Conservation (phyloP, 495 filamentous ascomycete genomes). For the Penicillium pulvis region DNA sequence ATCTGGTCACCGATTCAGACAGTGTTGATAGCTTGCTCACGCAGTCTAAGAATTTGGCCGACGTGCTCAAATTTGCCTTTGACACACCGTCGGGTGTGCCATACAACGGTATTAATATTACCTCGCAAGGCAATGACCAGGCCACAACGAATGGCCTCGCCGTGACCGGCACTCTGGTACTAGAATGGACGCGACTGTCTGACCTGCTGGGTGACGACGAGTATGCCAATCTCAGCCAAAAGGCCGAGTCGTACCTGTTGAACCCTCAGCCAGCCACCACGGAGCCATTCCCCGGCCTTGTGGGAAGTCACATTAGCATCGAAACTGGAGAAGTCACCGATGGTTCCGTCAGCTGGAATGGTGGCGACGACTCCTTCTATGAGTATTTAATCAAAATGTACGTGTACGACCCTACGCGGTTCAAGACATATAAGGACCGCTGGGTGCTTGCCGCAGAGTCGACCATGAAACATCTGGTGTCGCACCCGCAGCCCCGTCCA, state of each 20-base stretch:
- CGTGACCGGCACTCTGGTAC: constrained; percentile 70
- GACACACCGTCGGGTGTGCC: constrained; percentile 76
- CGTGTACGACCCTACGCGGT: constrained; percentile 72
- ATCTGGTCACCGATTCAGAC: constrained; percentile 45
- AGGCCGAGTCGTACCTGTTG: constrained; percentile 72
- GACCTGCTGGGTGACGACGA: constrained; percentile 69
- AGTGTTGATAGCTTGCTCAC: constrained; percentile 59
- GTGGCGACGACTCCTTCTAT: constrained; percentile 81
- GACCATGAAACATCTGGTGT: constrained; percentile 68
- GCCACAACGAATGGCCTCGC: constrained; percentile 66
- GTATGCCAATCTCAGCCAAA: constrained; percentile 68
- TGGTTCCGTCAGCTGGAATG: constrained; percentile 73
- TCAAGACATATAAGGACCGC: constrained; percentile 63
- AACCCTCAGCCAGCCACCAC: constrained; percentile 59
- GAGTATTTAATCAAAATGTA: constrained; percentile 97
- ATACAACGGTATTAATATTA: constrained; percentile 68
- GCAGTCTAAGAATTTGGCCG: constrained; percentile 70
- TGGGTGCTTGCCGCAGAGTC: constrained; percentile 82
- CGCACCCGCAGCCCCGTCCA: constrained; percentile 67
- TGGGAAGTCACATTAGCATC: constrained; percentile 70
- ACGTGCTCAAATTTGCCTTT: constrained; percentile 76
- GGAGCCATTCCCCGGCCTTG: constrained; percentile 77
- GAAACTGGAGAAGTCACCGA: constrained; percentile 67
- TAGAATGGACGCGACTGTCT: constrained; percentile 84
- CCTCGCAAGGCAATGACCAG: constrained; percentile 46